These are phyloP conservation scores for Taphrina betulina DNA, from an alignment of 1,139 yeast genomes.

Conservation along the genomic window DNA sequence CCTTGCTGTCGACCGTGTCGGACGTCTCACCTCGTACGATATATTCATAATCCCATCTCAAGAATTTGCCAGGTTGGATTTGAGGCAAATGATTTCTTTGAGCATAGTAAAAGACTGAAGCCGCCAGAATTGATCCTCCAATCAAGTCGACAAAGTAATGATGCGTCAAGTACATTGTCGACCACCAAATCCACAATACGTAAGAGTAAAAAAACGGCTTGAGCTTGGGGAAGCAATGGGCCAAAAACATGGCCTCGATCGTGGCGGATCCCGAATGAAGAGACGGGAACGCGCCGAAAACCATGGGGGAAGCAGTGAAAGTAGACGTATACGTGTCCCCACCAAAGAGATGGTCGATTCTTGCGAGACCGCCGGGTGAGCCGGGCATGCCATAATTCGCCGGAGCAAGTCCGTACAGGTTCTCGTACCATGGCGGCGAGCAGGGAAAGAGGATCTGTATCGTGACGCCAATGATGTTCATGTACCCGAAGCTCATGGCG, in stretches of 20 bases:
- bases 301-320: conserved; percentile 82
- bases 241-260: conserved; percentile 83
- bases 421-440: conserved; percentile 98
- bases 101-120: conserved; percentile 68
- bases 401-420: conserved; percentile 77
- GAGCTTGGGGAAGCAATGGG: conserved; percentile 73
- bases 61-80: conserved; percentile 59
- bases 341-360: conserved; percentile 81
- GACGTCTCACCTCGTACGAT: conserved; percentile 44
- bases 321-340: conserved; percentile 82
- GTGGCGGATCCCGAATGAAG: conserved; percentile 91
- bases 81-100: conserved; percentile 75
- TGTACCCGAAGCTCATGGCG: conserved; percentile 96
- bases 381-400: conserved; percentile 93
- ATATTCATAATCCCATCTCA: conserved; percentile 78
- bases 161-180: conserved; percentile 94
- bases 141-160: conserved; percentile 90
- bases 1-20: conserved; percentile 4
- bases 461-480: conserved; percentile 83
- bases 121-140: conserved; percentile 81
- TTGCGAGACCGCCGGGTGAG: conserved; percentile 91
- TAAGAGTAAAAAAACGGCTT: conserved; percentile 67
- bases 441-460: conserved; percentile 84
- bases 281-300: conserved; percentile 98
- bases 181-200: conserved; percentile 96